Evolutionary conservation across 1,284 basidiomycete genomes (phyloP), one percentile per base, ranked within the genome.

Genomic region (Microbotryomycetes sp.): DNA sequence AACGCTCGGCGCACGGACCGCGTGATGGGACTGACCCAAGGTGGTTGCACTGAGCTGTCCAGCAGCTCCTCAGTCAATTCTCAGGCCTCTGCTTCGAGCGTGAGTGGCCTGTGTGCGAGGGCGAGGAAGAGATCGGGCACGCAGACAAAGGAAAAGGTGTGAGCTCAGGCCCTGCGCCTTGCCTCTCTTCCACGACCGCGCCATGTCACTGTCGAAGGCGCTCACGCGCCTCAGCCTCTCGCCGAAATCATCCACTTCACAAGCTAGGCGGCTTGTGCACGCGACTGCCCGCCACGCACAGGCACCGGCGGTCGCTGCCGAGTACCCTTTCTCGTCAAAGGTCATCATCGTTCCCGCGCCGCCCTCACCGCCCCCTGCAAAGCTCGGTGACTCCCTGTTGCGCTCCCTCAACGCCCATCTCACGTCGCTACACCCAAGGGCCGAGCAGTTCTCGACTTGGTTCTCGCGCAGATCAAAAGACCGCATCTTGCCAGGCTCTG

Each of bases 401-500:
- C 57, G 65, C 21, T 64, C 65, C 9, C 49, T 69, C 31, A 69
- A 69, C 59, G 45, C 48, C n/a, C 60, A 64, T 59, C 52, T 69
- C 24, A 62, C 60, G 11, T 56, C 65, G 15, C 60, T 62, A 31
- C 62, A 64, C 48, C 56, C 65, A 5, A 45, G 46, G n/a, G 48
- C 60, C 7, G 6, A 26, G 18, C 3, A 27, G 3, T 66, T 58
- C 65, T 47, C 52, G 45, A 52, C 52, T 18, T 52, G 66, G 45
- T 93, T 94, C 76, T 83, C 84, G 31, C 80, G 85, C 60, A 79
- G 81, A 51, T 83, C 85, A 61, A 81, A 82, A 0, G 78, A 83
- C 51, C 82, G 87, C 66, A 78, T 93, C 28, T 78, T 79, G 9
- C 84, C 89, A 11, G 91, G 91, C 5, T 89, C 88, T 9, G 85